Evolutionary conservation across 768 basidiomycete genomes (phyloP), one percentile per base, ranked within the genome.

Genomic region (Mycena pura): DNA sequence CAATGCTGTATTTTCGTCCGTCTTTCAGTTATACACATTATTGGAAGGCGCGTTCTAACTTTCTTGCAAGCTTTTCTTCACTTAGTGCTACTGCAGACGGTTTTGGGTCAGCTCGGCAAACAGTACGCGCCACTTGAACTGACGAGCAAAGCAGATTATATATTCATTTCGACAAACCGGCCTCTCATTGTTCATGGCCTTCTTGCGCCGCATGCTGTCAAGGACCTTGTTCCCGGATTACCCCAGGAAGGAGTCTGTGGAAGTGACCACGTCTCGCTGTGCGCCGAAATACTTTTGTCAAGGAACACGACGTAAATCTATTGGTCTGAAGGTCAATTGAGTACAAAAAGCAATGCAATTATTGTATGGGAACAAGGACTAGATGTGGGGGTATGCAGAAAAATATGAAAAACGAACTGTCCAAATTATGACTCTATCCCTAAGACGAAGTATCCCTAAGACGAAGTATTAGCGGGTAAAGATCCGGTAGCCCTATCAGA

Each of bases 191-290:
- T 92, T 36, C 70, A 75, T 28, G 81, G 85, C 11, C 76, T 96
- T 25, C 83, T 93, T 10, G 72, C 82, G 25, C 88, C 92, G 14
- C 89, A 88, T 68, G 71, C 66, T 24, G 80, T 80, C 28, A 76
- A 83, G 48, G 82, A 86, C 48, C 79, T 97, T 22, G 82, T 79
- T 9, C 80, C 81, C 6, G 96, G 95, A 6, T 76, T 99, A 29
- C 96, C 96, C n/a, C 80, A 86, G 69, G 84, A 84, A 64, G 86
- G 84, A 14, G 77, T 96, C 44, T 91, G 89, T 68, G 92, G 91
- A 10, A 92, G 90, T 67, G 96, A 98, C 74, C 96, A 97, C 70
- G 80, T 93, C 57, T 89, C 90, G 3, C 79, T 99, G 13, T 87
- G 85, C 29, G 86, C 85, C 3, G 89, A 93, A 64, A 71, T 95